These are phyloP conservation scores for Musa itinerans DNA, from an alignment of 176 grass and related monocot species.

Conservation along the genomic window DNA sequence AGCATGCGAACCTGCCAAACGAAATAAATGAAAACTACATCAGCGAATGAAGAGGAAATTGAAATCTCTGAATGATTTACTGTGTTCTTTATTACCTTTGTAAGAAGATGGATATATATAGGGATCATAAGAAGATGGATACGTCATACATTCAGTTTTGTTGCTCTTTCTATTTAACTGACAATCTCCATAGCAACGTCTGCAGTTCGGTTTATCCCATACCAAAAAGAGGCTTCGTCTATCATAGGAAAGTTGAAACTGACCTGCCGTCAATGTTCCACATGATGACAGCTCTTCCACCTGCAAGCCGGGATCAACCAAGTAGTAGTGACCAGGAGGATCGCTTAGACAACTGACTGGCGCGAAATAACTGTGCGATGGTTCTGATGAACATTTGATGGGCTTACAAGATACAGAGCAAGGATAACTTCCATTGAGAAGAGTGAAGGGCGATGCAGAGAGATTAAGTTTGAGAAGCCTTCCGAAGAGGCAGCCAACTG, in stretches of 20 bases:
- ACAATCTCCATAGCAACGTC: background rate
- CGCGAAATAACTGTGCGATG: rapidly evolving
- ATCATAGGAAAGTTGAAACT: background rate
- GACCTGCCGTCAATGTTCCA: background rate
- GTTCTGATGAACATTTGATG: background rate
- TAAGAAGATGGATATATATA: too few relatives aligned
- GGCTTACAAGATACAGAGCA: background rate
- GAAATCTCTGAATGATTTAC: too few relatives aligned
- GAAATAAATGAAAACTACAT: background rate
- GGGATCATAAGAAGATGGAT: too few relatives aligned
- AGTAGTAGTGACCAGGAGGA: background rate
- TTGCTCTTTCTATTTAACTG: background rate
- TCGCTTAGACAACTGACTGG: background rate
- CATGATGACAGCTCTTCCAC: background rate
- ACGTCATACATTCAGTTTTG: background rate
- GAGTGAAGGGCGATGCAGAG: conserved; percentile 1
- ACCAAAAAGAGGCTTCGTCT: background rate
- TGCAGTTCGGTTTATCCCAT: background rate
- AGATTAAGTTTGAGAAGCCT: background rate
- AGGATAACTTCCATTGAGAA: background rate
- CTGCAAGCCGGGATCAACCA: background rate
- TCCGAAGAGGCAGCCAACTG: background rate
- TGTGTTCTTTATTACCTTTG: too few relatives aligned
- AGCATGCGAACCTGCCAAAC: background rate
- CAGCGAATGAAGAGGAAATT: too few relatives aligned